These are phyloP conservation scores for Lepiota brunneoincarnata DNA, from an alignment of 768 basidiomycete genomes.

Conservation along the genomic window DNA sequence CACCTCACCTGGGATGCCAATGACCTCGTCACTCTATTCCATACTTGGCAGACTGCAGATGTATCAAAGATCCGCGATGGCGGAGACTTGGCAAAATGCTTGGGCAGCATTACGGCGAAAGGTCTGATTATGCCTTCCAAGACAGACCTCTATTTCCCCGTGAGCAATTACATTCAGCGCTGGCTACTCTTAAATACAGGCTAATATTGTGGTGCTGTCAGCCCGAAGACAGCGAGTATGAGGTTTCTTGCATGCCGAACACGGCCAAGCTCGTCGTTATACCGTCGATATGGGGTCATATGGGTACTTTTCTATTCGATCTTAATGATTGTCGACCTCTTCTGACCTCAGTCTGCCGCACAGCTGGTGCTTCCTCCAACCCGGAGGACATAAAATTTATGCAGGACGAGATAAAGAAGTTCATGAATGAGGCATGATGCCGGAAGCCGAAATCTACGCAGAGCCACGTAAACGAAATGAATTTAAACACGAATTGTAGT, in stretches of 20 bases:
- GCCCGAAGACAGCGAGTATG: constrained; percentile 55
- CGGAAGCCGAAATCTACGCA: too few relatives aligned
- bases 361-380: constrained; percentile 45
- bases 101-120: constrained; percentile 44
- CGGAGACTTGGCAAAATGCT: constrained; percentile 38
- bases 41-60: constrained; percentile 51
- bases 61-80: constrained; percentile 41
- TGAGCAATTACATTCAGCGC: constrained; percentile 16
- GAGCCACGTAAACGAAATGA: too few relatives aligned
- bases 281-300: constrained; percentile 56
- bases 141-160: constrained; percentile 58
- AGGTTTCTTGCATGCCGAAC: constrained; percentile 40
- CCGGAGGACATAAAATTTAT: constrained; percentile 39
- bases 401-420: constrained; percentile 38
- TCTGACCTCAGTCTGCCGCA: not conserved
- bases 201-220: constrained; percentile 17
- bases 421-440: constrained; percentile 32
- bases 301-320: constrained; percentile 33
- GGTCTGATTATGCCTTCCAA: constrained; percentile 59
- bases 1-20: constrained; percentile 55
- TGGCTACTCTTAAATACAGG: not conserved
- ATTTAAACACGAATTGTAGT: too few relatives aligned
- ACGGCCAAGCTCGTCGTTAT: constrained; percentile 48
- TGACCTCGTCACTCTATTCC: constrained; percentile 44
- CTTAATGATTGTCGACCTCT: not conserved